Percentiles rank a stretch among this genome's conserved stretches.
Evolutionary conservation across 2,329 filamentous ascomycete species (phyloP).

Genomic region (Ascosphaera acerosa): DNA sequence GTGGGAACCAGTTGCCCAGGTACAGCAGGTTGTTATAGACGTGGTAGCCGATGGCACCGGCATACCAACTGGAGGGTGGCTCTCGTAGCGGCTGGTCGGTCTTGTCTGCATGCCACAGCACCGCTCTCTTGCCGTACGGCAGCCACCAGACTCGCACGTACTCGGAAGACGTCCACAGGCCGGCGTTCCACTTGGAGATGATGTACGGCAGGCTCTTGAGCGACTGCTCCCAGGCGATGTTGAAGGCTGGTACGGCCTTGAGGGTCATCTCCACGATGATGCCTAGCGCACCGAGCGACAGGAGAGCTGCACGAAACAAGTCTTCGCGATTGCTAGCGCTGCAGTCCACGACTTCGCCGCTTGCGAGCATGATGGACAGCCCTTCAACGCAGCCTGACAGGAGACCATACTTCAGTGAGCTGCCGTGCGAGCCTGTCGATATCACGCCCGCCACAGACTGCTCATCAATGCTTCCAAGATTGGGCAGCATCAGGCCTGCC

Average conservation of each 20-base stretch:
- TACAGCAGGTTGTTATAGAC: conserved; percentile 82
- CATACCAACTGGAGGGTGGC: conserved; percentile 51
- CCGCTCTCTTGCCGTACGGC: conserved; percentile 66
- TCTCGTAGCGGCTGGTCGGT: conserved; percentile 35
- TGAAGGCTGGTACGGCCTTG: conserved; percentile 52
- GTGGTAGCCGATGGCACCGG: conserved; percentile 57
- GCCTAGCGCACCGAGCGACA: conserved; percentile 72
- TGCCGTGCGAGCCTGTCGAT: conserved; percentile 80
- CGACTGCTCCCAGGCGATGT: conserved; percentile 67
- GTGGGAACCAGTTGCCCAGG: conserved; percentile 49
- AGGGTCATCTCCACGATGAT: conserved; percentile 80
- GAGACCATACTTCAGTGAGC: conserved; percentile 58
- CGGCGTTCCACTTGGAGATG: conserved; percentile 42
- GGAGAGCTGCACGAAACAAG: conserved; percentile 66
- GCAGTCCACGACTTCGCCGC: conserved; percentile 49
- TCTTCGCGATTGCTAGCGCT: conserved; percentile 40
- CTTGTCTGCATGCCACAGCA: conserved; percentile 73
- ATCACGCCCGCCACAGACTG: conserved; percentile 87
- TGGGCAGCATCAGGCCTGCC: conserved; percentile 62
- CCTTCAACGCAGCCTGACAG: conserved; percentile 53
- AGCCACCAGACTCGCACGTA: conserved; percentile 97
- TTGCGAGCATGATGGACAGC: conserved; percentile 57
- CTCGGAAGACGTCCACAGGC: conserved; percentile 61
- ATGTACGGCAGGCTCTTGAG: conserved; percentile 45
- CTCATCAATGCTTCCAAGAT: conserved; percentile 81